Conservation (phyloP, 202 grass and related monocot species). For the Cymbopogon flexuosus region DNA sequence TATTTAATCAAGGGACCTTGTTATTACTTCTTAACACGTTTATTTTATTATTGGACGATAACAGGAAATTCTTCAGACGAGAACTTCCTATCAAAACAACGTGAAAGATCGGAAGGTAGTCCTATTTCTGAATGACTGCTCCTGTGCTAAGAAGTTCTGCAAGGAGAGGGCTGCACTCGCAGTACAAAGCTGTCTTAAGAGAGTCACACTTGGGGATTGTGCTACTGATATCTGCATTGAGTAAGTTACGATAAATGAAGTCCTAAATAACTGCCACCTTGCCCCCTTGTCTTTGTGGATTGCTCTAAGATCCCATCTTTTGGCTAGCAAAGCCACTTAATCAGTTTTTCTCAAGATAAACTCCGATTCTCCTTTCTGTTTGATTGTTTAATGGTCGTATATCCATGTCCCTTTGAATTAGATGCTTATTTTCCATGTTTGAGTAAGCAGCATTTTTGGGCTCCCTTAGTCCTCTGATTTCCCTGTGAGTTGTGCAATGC, state of each 20-base stretch:
- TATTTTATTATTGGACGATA: constrained; percentile 21
- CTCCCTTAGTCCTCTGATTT: background rate
- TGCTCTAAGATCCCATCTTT: background rate
- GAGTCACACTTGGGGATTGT: constrained; percentile 71
- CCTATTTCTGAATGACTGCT: constrained; percentile 84
- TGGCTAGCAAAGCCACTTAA: background rate
- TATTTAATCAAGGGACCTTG: constrained; percentile 11
- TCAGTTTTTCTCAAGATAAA: background rate
- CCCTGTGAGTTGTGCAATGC: background rate
- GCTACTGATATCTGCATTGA: constrained; percentile 70
- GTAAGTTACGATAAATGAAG: constrained; percentile 47
- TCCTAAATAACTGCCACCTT: background rate
- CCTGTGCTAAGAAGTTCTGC: constrained; percentile 77
- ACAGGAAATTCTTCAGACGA: constrained; percentile 79
- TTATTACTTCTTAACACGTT: constrained; percentile 21
- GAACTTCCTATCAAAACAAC: constrained; percentile 51
- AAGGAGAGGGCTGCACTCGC: constrained; percentile 78
- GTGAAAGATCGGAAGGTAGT: constrained; percentile 65
- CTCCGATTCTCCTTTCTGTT: background rate
- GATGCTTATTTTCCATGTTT: background rate
- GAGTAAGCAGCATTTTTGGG: background rate
- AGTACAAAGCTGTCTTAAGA: constrained; percentile 70
- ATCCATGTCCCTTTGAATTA: background rate
- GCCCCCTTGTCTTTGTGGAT: background rate
- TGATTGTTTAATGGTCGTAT: background rate